phyloP scores from a whole-genome alignment of 306 rosid species.

The Quillaja saponaria region DNA sequence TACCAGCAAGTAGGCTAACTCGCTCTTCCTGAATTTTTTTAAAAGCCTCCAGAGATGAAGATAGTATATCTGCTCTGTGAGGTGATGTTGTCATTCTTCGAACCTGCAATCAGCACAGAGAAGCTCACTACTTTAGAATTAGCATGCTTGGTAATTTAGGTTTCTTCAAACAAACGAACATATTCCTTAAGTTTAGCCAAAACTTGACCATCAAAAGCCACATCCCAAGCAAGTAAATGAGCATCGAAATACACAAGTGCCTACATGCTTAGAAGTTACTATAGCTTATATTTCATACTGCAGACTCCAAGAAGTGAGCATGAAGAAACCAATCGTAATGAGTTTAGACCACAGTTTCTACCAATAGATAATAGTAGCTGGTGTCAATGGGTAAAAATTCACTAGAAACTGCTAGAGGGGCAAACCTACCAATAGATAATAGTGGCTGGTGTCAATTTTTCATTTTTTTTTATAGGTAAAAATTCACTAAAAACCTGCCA shows the following conservation, averaged over 20 bases:
- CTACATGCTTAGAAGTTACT: slow-evolving; percentile 9
- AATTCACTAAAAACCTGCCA: too few relatives aligned
- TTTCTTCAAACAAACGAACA: neutral
- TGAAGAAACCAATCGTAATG: slow-evolving; percentile 13
- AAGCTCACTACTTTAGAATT: slow-evolving; percentile 32
- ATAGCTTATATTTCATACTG: neutral
- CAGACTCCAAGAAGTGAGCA: slow-evolving; percentile 5
- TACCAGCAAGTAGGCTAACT: slow-evolving; percentile 49
- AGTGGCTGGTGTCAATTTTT: too few relatives aligned
- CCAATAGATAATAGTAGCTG: too few relatives aligned
- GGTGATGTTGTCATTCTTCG: slow-evolving; percentile 95
- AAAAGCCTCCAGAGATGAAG: slow-evolving; percentile 96
- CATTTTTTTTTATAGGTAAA: too few relatives aligned
- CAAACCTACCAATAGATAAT: too few relatives aligned
- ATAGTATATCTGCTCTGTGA: slow-evolving; percentile 95
- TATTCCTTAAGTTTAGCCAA: slow-evolving; percentile 26
- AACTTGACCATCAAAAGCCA: slow-evolving; percentile 11
- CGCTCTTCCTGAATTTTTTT: slow-evolving; percentile 93
- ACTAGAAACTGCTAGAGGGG: too few relatives aligned
- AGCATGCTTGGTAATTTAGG: slow-evolving; percentile 27
- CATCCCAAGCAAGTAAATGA: slow-evolving; percentile 28
- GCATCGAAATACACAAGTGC: slow-evolving; percentile 16
- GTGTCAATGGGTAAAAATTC: too few relatives aligned
- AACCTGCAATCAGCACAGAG: slow-evolving; percentile 61
- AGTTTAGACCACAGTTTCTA: slow-evolving; percentile 30